phyloP scores from a whole-genome alignment of 495 filamentous ascomycete genomes.

The Aspergillus sparsus region DNA sequence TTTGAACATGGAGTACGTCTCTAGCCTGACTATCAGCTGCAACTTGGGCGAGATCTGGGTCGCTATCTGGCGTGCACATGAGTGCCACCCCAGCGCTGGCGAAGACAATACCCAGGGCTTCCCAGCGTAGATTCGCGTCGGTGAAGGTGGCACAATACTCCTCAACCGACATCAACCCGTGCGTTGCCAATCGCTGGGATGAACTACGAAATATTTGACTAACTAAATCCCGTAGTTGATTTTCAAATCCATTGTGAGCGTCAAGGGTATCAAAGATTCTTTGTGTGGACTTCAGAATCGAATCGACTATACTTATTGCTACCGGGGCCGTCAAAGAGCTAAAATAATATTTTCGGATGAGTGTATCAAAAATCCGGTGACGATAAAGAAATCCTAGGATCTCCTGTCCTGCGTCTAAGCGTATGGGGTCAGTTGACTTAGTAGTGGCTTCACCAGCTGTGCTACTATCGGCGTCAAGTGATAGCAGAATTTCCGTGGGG shows the following conservation, averaged over 20 bases:
- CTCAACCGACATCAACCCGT: slow-evolving; percentile 34
- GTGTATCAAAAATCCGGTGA: slow-evolving; percentile 24
- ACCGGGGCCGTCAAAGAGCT: slow-evolving; percentile 26
- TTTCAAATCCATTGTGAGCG: slow-evolving; percentile 24
- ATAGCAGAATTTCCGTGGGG: slow-evolving; percentile 36
- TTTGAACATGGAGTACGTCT: slow-evolving; percentile 37
- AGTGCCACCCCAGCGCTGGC: slow-evolving; percentile 47
- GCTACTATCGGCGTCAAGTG: slow-evolving; percentile 39
- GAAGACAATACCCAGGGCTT: slow-evolving; percentile 57
- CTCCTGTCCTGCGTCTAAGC: slow-evolving; percentile 43
- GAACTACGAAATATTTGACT: slow-evolving; percentile 39
- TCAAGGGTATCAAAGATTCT: slow-evolving; percentile 32
- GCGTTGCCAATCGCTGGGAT: slow-evolving; percentile 29
- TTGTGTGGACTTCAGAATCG: slow-evolving; percentile 32
- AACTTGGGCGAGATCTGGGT: slow-evolving; percentile 33
- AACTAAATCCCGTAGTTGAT: slow-evolving; percentile 33
- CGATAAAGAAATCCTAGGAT: slow-evolving; percentile 47
- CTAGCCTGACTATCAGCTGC: slow-evolving; percentile 25
- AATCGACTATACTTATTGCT: slow-evolving; percentile 29
- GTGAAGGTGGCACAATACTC: slow-evolving; percentile 48
- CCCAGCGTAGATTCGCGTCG: slow-evolving; percentile 59
- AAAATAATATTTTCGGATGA: slow-evolving; percentile 33
- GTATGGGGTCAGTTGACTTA: slow-evolving; percentile 32
- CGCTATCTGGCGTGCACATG: slow-evolving; percentile 39
- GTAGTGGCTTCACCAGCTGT: slow-evolving; percentile 33